phyloP scores from a whole-genome alignment of 2,329 filamentous ascomycete species.

The Fusarium sp. region DNA sequence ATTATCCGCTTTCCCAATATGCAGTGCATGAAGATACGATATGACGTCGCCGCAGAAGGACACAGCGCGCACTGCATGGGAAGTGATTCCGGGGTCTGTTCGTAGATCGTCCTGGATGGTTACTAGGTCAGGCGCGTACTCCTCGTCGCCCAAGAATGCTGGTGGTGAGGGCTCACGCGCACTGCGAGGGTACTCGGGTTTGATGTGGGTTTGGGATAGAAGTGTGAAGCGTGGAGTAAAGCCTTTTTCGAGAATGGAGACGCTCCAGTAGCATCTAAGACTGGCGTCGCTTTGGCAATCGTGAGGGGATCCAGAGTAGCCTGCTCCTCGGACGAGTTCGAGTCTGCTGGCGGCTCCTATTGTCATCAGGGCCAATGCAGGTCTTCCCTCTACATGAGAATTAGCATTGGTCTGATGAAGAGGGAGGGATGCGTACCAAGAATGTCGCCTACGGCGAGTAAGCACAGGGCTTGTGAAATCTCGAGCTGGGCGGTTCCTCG shows the following conservation, averaged over 20 bases:
- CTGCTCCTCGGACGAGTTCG: constrained; percentile 30
- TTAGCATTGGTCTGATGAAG: background rate
- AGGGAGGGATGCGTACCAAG: background rate
- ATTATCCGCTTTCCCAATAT: constrained; percentile 31
- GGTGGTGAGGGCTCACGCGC: constrained; percentile 30
- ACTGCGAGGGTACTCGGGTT: constrained; percentile 33
- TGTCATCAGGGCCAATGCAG: constrained; percentile 37
- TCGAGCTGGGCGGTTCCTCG: constrained; percentile 29
- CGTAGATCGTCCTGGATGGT: constrained; percentile 29
- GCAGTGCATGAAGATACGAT: constrained; percentile 37
- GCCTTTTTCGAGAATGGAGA: constrained; percentile 39
- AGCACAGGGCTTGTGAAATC: constrained; percentile 29
- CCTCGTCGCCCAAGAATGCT: constrained; percentile 22
- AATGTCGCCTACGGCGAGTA: constrained; percentile 20
- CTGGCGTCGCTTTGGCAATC: constrained; percentile 19
- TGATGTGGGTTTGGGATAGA: constrained; percentile 6
- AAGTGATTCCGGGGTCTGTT: constrained; percentile 37
- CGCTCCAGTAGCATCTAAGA: constrained; percentile 43
- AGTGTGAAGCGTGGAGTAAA: constrained; percentile 33
- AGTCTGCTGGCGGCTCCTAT: constrained; percentile 40
- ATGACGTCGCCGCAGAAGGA: constrained; percentile 39
- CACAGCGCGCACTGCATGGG: constrained; percentile 25
- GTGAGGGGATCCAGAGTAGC: constrained; percentile 9
- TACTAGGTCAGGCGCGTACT: constrained; percentile 35
- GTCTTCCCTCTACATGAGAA: constrained; percentile 25